Conservation (phyloP, 1,284 basidiomycete genomes). For the Irpex sp. region DNA sequence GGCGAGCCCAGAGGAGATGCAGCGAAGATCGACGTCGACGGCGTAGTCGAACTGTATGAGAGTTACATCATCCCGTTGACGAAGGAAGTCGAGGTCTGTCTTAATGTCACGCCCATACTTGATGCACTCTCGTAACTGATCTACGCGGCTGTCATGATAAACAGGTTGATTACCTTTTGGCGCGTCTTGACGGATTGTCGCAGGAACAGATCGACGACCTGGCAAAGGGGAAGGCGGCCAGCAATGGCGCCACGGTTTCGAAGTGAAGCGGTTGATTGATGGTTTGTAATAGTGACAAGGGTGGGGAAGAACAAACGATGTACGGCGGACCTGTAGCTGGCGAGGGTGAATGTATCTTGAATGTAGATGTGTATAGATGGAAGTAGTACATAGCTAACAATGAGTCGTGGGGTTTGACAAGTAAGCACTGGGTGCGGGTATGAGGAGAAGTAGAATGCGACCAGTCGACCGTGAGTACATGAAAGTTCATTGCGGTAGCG, state of each 20-base stretch:
- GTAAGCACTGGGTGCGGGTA: too few relatives aligned
- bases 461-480: neutral
- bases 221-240: constrained; percentile 17
- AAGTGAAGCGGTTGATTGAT: neutral
- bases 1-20: constrained; percentile 46
- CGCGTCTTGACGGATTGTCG: constrained; percentile 79
- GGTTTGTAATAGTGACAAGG: neutral
- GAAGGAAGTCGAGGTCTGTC: constrained; percentile 92
- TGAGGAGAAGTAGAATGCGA: neutral
- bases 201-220: constrained; percentile 77
- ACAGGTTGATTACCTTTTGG: constrained; percentile 90
- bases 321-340: neutral
- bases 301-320: neutral
- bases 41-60: constrained; percentile 91
- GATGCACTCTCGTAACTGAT: neutral
- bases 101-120: neutral
- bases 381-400: neutral
- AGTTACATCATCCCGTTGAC: constrained; percentile 96
- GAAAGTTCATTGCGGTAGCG: neutral
- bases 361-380: neutral
- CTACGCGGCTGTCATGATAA: neutral
- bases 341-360: neutral
- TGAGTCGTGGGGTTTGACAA: neutral
- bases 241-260: neutral
- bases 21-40: constrained; percentile 87